A percentile compares a stretch with the other conserved stretches of the same genome.
Evolutionary conservation across 805 yeast species (phyloP).

Genomic region (Henningerozyma blattae): DNA sequence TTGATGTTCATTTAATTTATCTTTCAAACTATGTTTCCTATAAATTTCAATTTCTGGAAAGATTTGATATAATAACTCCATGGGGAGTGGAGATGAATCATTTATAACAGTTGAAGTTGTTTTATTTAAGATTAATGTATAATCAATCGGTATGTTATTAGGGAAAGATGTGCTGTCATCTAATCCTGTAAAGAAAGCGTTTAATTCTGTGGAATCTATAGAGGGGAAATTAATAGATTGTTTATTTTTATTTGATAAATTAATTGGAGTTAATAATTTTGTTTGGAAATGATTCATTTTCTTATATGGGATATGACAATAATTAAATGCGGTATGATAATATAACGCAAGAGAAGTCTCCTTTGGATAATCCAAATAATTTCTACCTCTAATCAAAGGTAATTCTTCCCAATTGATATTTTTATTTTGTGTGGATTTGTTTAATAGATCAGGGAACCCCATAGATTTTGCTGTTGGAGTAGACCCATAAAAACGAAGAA

Average conservation of each 20-base stretch:
- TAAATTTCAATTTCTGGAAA: constrained; percentile 22
- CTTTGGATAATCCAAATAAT: constrained; percentile 17
- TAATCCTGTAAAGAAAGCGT: constrained; percentile 2
- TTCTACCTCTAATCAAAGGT: constrained; percentile 19
- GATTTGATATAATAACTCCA: constrained; percentile 12
- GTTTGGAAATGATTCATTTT: constrained; percentile 14
- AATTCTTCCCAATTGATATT: constrained; percentile 9
- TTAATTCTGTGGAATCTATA: constrained; percentile 7
- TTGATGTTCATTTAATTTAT: constrained; percentile 7
- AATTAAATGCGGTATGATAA: constrained; percentile 19
- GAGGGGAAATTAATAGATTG: constrained; percentile 8
- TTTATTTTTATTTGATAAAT: constrained; percentile 2
- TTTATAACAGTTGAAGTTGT: background rate
- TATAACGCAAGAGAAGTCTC: constrained; percentile 19
- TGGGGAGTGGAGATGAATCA: constrained; percentile 4
- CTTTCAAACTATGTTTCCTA: constrained; percentile 5
- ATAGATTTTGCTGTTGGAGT: constrained; percentile 15
- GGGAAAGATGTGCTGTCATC: constrained; percentile 1
- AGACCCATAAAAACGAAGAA: constrained; percentile 21
- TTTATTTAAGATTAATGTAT: constrained; percentile 11
- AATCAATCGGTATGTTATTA: constrained; percentile 16
- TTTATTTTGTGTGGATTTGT: constrained; percentile 1
- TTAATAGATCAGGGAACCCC: constrained; percentile 19
- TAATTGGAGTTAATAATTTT: background rate
- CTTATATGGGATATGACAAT: constrained; percentile 22